These are phyloP conservation scores for Jacaranda mimosifolia DNA, from an alignment of 257 asterid species.

Conservation along the genomic window DNA sequence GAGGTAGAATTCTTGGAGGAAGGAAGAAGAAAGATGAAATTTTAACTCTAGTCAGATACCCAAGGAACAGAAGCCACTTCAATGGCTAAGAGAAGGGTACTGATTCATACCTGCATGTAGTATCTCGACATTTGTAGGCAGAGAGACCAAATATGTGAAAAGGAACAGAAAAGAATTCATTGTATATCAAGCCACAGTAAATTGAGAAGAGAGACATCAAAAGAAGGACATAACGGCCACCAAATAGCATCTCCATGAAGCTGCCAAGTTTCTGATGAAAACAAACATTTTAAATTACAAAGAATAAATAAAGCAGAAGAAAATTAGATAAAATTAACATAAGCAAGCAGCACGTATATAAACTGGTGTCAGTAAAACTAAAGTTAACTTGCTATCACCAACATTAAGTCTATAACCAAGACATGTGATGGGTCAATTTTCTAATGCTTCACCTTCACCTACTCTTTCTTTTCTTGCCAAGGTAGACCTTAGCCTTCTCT, in stretches of 20 bases:
- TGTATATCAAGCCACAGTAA: conserved; percentile 92
- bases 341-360: conserved; percentile 22
- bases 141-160: conserved; percentile 91
- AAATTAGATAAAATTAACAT: conserved; percentile 24
- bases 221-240: conserved; percentile 85
- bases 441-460: conserved; percentile 7
- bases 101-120: conserved; percentile 75
- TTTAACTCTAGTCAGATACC: conserved; percentile 3
- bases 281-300: conserved; percentile 29
- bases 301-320: conserved; percentile 17
- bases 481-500: conserved; percentile 2
- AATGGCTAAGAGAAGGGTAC: conserved; percentile 22
- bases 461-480: conserved; percentile 17
- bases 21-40: background rate
- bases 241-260: conserved; percentile 98
- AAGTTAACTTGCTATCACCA: background rate
- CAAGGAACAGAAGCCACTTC: conserved; percentile 26
- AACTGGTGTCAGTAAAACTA: conserved; percentile 4
- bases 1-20: conserved; percentile 20
- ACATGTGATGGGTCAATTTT: background rate
- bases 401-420: conserved; percentile 20
- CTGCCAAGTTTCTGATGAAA: conserved; percentile 86
- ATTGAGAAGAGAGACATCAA: conserved; percentile 92
- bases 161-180: conserved; percentile 94
- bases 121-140: conserved; percentile 89